Evolutionary conservation across 208 protist species (phyloP), one percentile per base, ranked within the genome.

Genomic region (Naegleria lovaniensis): DNA sequence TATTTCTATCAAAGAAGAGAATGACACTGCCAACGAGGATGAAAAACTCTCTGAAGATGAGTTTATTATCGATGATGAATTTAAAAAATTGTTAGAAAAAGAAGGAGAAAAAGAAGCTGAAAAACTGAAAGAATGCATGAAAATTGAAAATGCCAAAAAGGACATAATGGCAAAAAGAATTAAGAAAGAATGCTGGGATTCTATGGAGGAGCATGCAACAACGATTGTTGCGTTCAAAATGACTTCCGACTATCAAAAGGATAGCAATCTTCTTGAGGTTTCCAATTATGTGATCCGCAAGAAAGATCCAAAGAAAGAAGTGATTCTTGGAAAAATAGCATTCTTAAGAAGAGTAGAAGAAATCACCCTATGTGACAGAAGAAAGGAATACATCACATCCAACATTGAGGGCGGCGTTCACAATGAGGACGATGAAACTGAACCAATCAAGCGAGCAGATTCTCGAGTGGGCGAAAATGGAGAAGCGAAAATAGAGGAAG

Each of bases 251-350:
- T 22, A 51, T 29, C 13, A 43, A 38, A 85, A 43, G 15, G 40
- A 43, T 9, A n/a, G 16, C 11, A 40, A 1, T 25, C n/a, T 85
- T 38, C 40, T 48, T 9, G 93, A 89, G 16, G 92, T 93, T 91
- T 93, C 96, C 92, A 98, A 97, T 92, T 98, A 96, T 92, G 94
- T 96, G 88, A 91, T 96, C 11, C 91, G 92, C 43, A 95, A 95
- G 90, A 52, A 29, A 33, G 88, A 92, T 22, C 91, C 92, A 83
- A 86, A 90, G 25, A 84, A 90, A 43, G 88, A 92, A 58, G 91
- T 88, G 16, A 39, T 98, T 36, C 93, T 94, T 25, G 92, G 93
- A 90, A 98, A 97, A 91, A 83, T 96, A 33, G 91, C 93, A n/a
- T 96, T 97, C 90, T 39, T 97, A 85, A 92, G 96, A 25, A 90